Conservation (phyloP, 2,329 filamentous ascomycete genomes). For the Colletotrichum filicis region DNA sequence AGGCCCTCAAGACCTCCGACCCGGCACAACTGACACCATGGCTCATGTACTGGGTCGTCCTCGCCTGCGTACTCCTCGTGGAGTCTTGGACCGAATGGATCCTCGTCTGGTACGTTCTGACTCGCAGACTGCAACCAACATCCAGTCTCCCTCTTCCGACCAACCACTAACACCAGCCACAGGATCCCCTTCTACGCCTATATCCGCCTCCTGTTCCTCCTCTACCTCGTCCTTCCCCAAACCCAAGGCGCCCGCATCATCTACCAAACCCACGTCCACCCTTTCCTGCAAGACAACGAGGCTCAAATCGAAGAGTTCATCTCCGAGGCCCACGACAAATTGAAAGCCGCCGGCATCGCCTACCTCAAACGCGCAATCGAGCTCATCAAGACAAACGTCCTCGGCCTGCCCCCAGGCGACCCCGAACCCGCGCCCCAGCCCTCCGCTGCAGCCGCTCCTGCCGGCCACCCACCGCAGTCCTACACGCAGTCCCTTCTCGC, state of each 20-base stretch:
- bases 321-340: slow-evolving; percentile 80
- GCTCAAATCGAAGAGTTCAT: slow-evolving; percentile 91
- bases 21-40: slow-evolving; percentile 92
- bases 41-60: slow-evolving; percentile 99
- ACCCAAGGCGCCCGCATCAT: slow-evolving; percentile 91
- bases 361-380: slow-evolving; percentile 80
- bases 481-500: slow-evolving; percentile 88
- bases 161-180: not conserved
- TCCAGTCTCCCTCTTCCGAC: not conserved
- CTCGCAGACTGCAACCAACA: not conserved
- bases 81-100: slow-evolving; percentile 93
- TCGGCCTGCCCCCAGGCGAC: slow-evolving; percentile 76
- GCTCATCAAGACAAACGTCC: slow-evolving; percentile 76
- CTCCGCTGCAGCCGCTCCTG: slow-evolving; percentile 53
- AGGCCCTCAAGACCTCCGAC: slow-evolving; percentile 92
- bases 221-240: slow-evolving; percentile 96
- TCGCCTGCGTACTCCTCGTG: slow-evolving; percentile 81
- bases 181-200: slow-evolving; percentile 95
- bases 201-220: slow-evolving; percentile 85
- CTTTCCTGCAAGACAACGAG: slow-evolving; percentile 90
- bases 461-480: slow-evolving; percentile 51
- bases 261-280: slow-evolving; percentile 87
- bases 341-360: slow-evolving; percentile 79
- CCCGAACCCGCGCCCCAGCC: slow-evolving; percentile 50
- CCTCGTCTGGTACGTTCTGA: slow-evolving; percentile 73